Base-by-base conservation (phyloP, 768 basidiomycete genomes). In the Macrolepiota albuminosa region DNA sequence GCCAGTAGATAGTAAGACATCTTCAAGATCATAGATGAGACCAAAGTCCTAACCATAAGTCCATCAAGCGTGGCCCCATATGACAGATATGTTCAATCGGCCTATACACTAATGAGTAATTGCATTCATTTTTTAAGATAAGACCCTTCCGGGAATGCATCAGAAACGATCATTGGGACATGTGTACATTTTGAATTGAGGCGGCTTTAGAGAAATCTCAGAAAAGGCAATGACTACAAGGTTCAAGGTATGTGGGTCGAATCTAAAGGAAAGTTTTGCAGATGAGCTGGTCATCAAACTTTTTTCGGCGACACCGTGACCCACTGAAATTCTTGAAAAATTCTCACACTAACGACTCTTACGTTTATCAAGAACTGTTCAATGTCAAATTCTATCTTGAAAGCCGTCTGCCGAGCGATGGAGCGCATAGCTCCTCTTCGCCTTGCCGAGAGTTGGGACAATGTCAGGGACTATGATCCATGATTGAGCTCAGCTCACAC, bases 371-470 rank as follows among this genome's bases (percentile, higher is more conserved):
- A 26, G 7, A 6, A 18, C 13, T 26, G 9, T 53, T 6, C 24
- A n/a, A 77, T 77, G 72, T 66, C 75, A 13, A 74, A 70, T 61
- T 54, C 70, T 33, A 60, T 80, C 37, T 65, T 85, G 13, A 85
- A 81, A 70, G 74, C 78, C 36, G 83, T 88, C 11, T 82, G 81
- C 64, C 79, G 75, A 46, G 85, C 87, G 0, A 89, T 93, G 87
- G 88, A 91, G 62, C 82, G 85, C 31, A 89, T 97, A 63, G 94
- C 95, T 1, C 95, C 95, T 3, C 80, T 93, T 24, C 78, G 84
- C 40, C 79, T 97, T 8, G 95, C 95, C 18, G 94, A 90, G 64
- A 84, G 81, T 62, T 98, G 95, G 94, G 95, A 98, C 68, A 98
- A 98, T 74, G 95, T 97, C 64, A 75, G 90, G 75, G 13, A 54